Evolutionary conservation across 2,329 filamentous ascomycete genomes (phyloP).

Genomic region (Verticillium dahliae): DNA sequence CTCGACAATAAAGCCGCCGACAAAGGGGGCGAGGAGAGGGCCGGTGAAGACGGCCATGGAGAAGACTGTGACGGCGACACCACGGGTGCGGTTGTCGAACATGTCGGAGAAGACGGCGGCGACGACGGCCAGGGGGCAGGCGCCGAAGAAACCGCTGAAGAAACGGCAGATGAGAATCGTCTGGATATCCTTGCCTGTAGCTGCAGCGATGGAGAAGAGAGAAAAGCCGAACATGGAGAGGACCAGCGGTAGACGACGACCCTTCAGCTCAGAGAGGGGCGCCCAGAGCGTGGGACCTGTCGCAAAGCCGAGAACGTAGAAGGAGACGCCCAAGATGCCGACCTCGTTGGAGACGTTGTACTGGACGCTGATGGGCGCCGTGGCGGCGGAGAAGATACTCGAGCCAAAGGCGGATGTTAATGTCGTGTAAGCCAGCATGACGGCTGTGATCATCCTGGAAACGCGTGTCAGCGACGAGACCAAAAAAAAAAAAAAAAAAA

Average conservation of each 20-base stretch:
- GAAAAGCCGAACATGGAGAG: conserved; percentile 63
- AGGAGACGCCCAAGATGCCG: conserved; percentile 56
- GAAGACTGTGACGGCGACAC: conserved; percentile 52
- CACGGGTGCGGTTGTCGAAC: conserved; percentile 58
- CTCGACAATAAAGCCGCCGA: conserved; percentile 61
- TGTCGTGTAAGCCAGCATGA: conserved; percentile 68
- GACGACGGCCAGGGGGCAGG: conserved; percentile 61
- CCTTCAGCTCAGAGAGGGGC: conserved; percentile 65
- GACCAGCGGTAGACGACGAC: conserved; percentile 56
- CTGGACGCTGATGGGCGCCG: conserved; percentile 43
- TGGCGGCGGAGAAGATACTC: conserved; percentile 69
- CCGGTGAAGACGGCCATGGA: conserved; percentile 60
- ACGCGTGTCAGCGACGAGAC: background rate
- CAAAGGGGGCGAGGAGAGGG: conserved; percentile 60
- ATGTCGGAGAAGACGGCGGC: conserved; percentile 68
- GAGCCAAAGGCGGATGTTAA: conserved; percentile 65
- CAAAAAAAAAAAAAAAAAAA: too few species aligned
- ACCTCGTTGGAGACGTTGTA: conserved; percentile 59
- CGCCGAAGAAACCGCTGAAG: conserved; percentile 67
- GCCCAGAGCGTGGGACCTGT: conserved; percentile 68
- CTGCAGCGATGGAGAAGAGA: conserved; percentile 59
- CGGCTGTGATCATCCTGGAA: conserved; percentile 51
- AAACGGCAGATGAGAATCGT: conserved; percentile 67
- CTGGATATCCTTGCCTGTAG: conserved; percentile 60
- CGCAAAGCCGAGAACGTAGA: conserved; percentile 68